These are phyloP conservation scores for Marasmius tenuissimus DNA, from an alignment of 1,284 basidiomycete genomes.

Conservation along the genomic window DNA sequence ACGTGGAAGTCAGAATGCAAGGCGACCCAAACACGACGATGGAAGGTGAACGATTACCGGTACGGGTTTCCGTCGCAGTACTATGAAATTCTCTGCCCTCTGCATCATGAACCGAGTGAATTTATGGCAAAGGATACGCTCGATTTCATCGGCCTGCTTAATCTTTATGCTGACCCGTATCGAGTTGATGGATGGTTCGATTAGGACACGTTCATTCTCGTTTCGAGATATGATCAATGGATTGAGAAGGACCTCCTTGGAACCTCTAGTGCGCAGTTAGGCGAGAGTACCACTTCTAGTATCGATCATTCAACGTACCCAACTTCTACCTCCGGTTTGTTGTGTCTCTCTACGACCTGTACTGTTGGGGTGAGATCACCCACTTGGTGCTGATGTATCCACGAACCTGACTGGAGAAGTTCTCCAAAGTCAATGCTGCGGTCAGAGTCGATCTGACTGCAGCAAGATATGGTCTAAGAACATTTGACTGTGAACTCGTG, in stretches of 20 bases:
- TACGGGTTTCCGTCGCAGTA: constrained; percentile 93
- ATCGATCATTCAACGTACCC: constrained; percentile 46
- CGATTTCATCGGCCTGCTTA: constrained; percentile 99
- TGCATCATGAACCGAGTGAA: constrained; percentile 99
- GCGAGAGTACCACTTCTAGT: neutral
- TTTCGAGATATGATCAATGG: constrained; percentile 94
- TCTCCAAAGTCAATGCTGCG: constrained; percentile 95
- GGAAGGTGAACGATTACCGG: constrained; percentile 47
- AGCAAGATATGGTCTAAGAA: constrained; percentile 91
- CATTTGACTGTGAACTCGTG: constrained; percentile 58
- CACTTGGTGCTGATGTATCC: constrained; percentile 4
- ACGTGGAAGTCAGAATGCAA: neutral
- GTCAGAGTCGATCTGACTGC: constrained; percentile 95
- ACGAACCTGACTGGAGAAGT: constrained; percentile 93
- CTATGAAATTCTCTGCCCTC: constrained; percentile 95
- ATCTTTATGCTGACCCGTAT: constrained; percentile 96
- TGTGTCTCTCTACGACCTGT: constrained; percentile 93
- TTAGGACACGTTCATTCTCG: constrained; percentile 94
- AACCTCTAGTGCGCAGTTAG: constrained; percentile 53
- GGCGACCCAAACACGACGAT: constrained; percentile 2
- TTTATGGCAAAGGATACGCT: constrained; percentile 95
- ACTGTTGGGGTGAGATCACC: constrained; percentile 14
- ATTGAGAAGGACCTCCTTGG: constrained; percentile 92
- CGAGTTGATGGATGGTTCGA: constrained; percentile 97
- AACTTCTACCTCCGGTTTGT: constrained; percentile 93